Conservation (phyloP, 371 early-diverging fungal species). For the Saksenaea oblongispora region DNA sequence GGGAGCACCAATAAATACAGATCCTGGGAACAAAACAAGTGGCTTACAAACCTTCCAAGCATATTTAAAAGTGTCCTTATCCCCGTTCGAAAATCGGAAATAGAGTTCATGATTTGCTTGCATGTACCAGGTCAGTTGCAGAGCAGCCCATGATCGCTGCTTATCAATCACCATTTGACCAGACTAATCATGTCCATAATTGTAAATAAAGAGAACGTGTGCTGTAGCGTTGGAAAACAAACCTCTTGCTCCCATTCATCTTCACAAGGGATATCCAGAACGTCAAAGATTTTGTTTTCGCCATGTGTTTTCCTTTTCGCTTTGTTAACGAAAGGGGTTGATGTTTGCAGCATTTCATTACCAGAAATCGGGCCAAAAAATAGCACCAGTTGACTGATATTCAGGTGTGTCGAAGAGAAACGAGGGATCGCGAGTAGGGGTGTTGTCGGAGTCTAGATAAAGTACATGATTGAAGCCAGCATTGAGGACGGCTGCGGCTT, state of each 20-base stretch:
- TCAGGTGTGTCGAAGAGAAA: conserved; percentile 46
- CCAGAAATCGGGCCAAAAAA: conserved; percentile 66
- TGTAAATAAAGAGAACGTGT: not conserved
- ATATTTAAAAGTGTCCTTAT: conserved; percentile 50
- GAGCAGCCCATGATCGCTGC: conserved; percentile 33
- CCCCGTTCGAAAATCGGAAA: conserved; percentile 49
- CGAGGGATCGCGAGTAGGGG: conserved; percentile 44
- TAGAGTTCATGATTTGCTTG: conserved; percentile 41
- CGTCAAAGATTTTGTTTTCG: conserved; percentile 44
- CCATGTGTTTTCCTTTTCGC: conserved; percentile 44
- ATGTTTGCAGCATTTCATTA: conserved; percentile 10
- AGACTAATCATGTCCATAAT: conserved; percentile 21
- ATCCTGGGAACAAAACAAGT: no score
- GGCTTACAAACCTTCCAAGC: conserved; percentile 39
- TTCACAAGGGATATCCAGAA: conserved; percentile 33
- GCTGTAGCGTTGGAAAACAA: not conserved
- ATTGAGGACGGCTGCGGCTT: conserved; percentile 51
- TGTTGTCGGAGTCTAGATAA: conserved; percentile 60
- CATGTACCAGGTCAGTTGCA: conserved; percentile 48
- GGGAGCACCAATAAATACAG: not conserved
- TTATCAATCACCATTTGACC: conserved; percentile 52
- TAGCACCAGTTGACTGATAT: conserved; percentile 45
- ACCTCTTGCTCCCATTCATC: conserved; percentile 56
- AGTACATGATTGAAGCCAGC: conserved; percentile 49
- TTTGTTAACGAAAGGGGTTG: not conserved